These are phyloP conservation scores for Candida takata DNA, from an alignment of 805 yeast species.

Conservation along the genomic window DNA sequence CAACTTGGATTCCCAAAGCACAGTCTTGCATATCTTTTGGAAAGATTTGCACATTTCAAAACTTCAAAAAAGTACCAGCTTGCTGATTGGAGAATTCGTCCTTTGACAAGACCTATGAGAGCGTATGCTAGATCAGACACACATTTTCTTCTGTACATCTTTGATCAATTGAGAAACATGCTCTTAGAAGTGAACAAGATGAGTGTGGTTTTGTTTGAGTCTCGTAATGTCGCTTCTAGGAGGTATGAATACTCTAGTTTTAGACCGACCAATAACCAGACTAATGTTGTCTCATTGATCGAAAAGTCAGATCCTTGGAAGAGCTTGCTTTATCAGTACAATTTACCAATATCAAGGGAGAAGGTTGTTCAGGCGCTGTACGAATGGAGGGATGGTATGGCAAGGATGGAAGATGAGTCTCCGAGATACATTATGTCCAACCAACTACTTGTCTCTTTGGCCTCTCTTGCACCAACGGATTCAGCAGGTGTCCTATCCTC, in stretches of 20 bases:
- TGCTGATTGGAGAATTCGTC: slow-evolving; percentile 95
- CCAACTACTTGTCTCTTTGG: slow-evolving; percentile 59
- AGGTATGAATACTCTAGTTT: slow-evolving; percentile 76
- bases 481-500: slow-evolving; percentile 45
- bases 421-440: slow-evolving; percentile 79
- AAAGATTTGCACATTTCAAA: slow-evolving; percentile 70
- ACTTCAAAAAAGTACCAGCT: slow-evolving; percentile 93
- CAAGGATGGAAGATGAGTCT: slow-evolving; percentile 78
- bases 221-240: slow-evolving; percentile 72
- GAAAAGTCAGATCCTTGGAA: slow-evolving; percentile 63
- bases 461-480: slow-evolving; percentile 51
- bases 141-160: slow-evolving; percentile 79
- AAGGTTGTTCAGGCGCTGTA: slow-evolving; percentile 54
- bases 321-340: slow-evolving; percentile 54
- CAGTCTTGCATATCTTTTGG: slow-evolving; percentile 78
- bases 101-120: slow-evolving; percentile 66
- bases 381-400: slow-evolving; percentile 77
- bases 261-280: slow-evolving; percentile 32
- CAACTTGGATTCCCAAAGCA: slow-evolving; percentile 74
- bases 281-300: slow-evolving; percentile 41
- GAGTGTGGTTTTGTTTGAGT: slow-evolving; percentile 61
- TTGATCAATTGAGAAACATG: slow-evolving; percentile 61
- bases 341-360: slow-evolving; percentile 47
- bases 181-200: slow-evolving; percentile 45
- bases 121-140: slow-evolving; percentile 94